Conservation (phyloP, 495 filamentous ascomycete genomes). For the Terfezia claveryi region DNA sequence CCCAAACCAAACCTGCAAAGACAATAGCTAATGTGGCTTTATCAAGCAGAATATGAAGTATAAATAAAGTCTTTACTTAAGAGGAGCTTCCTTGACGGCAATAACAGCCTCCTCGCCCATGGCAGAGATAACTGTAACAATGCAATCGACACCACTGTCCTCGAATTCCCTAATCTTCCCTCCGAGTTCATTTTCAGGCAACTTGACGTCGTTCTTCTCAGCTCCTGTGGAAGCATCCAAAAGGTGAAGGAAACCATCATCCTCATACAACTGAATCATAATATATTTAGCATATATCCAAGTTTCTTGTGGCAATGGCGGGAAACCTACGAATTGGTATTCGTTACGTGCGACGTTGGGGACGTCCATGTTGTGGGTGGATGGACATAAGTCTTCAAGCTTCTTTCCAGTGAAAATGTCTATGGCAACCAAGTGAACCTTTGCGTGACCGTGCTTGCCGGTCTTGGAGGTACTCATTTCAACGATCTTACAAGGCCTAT, state of each 20-base stretch:
- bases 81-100: constrained; percentile 74
- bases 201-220: constrained; percentile 84
- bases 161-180: constrained; percentile 48
- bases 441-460: constrained; percentile 99
- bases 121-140: constrained; percentile 72
- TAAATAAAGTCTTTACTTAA: too few relatives aligned
- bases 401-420: constrained; percentile 99
- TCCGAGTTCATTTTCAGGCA: constrained; percentile 73
- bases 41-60: constrained; percentile 20
- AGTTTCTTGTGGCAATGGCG: neutral
- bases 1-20: constrained; percentile 22
- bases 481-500: constrained; percentile 97
- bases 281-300: neutral
- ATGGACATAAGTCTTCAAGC: constrained; percentile 94
- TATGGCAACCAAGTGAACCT: constrained; percentile 90
- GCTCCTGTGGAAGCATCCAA: constrained; percentile 59
- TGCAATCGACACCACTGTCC: constrained; percentile 47
- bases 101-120: constrained; percentile 91
- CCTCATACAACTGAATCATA: constrained; percentile 22
- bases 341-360: constrained; percentile 74
- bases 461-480: constrained; percentile 99
- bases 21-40: constrained; percentile 17
- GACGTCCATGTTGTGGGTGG: constrained; percentile 99
- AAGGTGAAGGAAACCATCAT: constrained; percentile 78
- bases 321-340: constrained; percentile 66